A percentile compares a stretch with the other conserved stretches of the same genome.
Conservation (phyloP, 345 rosid species). For the Theobroma cacao region DNA sequence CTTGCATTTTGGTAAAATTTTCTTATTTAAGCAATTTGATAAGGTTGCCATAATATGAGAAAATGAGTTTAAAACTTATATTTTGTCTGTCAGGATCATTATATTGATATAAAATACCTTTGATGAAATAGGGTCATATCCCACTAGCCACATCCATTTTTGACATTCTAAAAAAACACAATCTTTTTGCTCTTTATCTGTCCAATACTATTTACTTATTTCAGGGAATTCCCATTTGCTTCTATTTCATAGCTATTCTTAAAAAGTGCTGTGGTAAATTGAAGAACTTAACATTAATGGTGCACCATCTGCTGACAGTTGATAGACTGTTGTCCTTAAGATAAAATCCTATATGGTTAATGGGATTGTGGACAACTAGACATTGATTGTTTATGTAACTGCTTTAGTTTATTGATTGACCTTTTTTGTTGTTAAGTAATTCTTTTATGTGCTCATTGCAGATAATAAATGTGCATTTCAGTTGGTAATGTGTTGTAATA, state of each 20-base stretch:
- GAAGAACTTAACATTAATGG: neutral
- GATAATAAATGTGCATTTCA: neutral
- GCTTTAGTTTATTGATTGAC: neutral
- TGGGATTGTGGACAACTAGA: neutral
- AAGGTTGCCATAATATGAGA: neutral
- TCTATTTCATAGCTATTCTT: neutral
- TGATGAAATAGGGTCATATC: neutral
- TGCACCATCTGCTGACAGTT: neutral
- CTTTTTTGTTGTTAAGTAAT: neutral
- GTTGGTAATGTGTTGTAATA: neutral
- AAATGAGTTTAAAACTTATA: neutral
- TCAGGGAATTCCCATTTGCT: neutral
- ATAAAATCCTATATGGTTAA: neutral
- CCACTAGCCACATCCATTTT: neutral
- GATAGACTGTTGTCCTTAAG: neutral
- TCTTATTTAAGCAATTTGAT: neutral
- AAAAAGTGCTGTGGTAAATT: neutral
- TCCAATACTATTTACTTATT: neutral
- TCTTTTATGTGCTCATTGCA: neutral
- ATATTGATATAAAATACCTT: neutral
- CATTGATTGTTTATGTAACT: neutral
- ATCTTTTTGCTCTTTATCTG: neutral
- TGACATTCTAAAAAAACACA: neutral
- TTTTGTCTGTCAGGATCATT: neutral
- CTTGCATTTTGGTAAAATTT: neutral